A percentile compares a stretch with the other conserved stretches of the same genome.
Evolutionary conservation across 495 filamentous ascomycete genomes (phyloP).

Genomic region (Rostrohypoxylon terebratum): DNA sequence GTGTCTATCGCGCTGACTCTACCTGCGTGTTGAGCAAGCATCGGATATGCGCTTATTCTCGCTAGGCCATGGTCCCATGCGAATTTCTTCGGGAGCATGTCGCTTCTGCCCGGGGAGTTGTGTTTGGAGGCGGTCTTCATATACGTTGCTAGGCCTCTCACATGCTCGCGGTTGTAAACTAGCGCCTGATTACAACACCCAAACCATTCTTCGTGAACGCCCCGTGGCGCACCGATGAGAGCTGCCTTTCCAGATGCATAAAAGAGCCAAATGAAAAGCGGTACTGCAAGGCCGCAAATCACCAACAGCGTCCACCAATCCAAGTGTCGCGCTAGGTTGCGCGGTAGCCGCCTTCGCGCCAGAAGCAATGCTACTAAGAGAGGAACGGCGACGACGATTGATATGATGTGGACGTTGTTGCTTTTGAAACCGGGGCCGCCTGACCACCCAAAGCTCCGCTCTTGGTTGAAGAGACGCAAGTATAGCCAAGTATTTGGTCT

Average conservation of each 20-base stretch:
- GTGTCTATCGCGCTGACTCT: slow-evolving; percentile 49
- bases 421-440: slow-evolving; percentile 53
- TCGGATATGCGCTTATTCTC: slow-evolving; percentile 50
- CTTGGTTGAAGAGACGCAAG: slow-evolving; percentile 63
- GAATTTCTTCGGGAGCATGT: slow-evolving; percentile 50
- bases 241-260: slow-evolving; percentile 62
- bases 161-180: slow-evolving; percentile 56
- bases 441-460: slow-evolving; percentile 57
- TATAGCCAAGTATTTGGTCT: slow-evolving; percentile 58
- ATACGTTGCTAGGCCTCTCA: slow-evolving; percentile 46
- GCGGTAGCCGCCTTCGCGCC: slow-evolving; percentile 30
- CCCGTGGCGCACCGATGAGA: slow-evolving; percentile 54
- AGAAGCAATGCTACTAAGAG: slow-evolving; percentile 33
- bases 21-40: slow-evolving; percentile 49
- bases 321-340: slow-evolving; percentile 45
- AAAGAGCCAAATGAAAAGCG: slow-evolving; percentile 54
- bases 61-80: slow-evolving; percentile 48
- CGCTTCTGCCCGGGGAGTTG: slow-evolving; percentile 36
- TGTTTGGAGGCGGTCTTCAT: slow-evolving; percentile 41
- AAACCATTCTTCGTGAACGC: slow-evolving; percentile 55
- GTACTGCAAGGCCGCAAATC: slow-evolving; percentile 52
- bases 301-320: slow-evolving; percentile 55
- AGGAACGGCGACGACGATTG: slow-evolving; percentile 43
- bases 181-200: slow-evolving; percentile 63
- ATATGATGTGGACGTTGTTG: slow-evolving; percentile 55